Percentiles rank a stretch among this genome's conserved stretches.
These are phyloP conservation scores for Ustilago tritici DNA, from an alignment of 1,284 basidiomycete genomes.

Conservation along the genomic window DNA sequence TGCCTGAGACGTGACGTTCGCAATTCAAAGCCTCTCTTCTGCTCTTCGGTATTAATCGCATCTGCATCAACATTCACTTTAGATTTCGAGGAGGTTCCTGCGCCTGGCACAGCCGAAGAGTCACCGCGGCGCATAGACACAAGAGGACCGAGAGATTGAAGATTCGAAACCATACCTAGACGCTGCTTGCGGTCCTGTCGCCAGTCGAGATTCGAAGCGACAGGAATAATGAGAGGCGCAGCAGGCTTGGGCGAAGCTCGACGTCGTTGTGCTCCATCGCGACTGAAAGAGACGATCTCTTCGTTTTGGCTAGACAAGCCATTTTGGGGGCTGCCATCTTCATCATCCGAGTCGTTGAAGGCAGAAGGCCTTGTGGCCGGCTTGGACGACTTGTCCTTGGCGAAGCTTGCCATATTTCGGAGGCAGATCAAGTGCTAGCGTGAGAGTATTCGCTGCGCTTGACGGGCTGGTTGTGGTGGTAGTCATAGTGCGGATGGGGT, in stretches of 20 bases:
- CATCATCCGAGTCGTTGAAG: slow-evolving; percentile 36
- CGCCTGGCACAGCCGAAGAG: slow-evolving; percentile 18
- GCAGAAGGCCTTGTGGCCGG: slow-evolving; percentile 17
- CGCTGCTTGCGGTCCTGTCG: slow-evolving; percentile 60
- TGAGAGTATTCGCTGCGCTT: neutral
- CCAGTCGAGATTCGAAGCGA: slow-evolving; percentile 56
- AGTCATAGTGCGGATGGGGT: neutral
- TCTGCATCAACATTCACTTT: slow-evolving; percentile 8
- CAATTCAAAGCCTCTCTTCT: slow-evolving; percentile 52
- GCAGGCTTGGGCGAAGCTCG: slow-evolving; percentile 8
- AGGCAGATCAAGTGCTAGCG: slow-evolving; percentile 2
- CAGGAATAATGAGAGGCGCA: slow-evolving; percentile 46
- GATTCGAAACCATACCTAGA: slow-evolving; percentile 47
- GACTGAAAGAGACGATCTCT: slow-evolving; percentile 32
- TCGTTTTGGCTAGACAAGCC: slow-evolving; percentile 15
- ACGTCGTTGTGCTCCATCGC: slow-evolving; percentile 28
- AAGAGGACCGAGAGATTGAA: slow-evolving; percentile 41
- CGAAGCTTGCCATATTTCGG: slow-evolving; percentile 10
- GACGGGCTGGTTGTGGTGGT: neutral
- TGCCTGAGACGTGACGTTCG: slow-evolving; percentile 12
- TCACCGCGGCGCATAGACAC: slow-evolving; percentile 37
- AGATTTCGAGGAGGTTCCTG: neutral
- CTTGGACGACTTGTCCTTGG: slow-evolving; percentile 1
- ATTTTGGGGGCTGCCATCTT: slow-evolving; percentile 9
- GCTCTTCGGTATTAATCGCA: slow-evolving; percentile 45